Evolutionary conservation across 2,329 filamentous ascomycete species (phyloP).

Genomic region (Esteya vermicola): DNA sequence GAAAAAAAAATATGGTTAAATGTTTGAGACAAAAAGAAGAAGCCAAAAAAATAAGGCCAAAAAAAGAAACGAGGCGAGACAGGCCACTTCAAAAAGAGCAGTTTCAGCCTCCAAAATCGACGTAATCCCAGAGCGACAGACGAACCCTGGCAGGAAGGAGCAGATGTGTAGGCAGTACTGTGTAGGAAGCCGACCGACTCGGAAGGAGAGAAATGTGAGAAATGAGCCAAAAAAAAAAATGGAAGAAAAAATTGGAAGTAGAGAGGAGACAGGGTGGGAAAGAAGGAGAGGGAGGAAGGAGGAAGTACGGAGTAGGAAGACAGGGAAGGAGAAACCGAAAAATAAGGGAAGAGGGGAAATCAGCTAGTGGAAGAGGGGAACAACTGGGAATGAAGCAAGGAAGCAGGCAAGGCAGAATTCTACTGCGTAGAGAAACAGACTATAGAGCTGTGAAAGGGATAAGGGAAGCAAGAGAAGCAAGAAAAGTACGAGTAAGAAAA

Average conservation of each 20-base stretch:
- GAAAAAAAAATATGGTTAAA: neutral
- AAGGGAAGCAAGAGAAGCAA: neutral
- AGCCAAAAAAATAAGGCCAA: no score
- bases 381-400: neutral
- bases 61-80: no score
- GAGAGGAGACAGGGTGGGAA: no score
- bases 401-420: neutral
- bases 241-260: slow-evolving; percentile 1
- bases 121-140: no score
- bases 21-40: no score
- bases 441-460: neutral
- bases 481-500: neutral
- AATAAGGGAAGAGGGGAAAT: neutral
- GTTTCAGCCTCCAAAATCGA: no score
- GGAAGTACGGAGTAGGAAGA: neutral
- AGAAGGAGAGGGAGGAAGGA: neutral
- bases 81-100: no score
- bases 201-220: neutral
- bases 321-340: neutral
- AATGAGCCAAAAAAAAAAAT: neutral
- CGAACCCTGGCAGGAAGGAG: no score
- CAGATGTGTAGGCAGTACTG: neutral
- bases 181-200: neutral
- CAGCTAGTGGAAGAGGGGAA: no score
- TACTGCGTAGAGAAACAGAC: no score